Evolutionary conservation across 2,329 filamentous ascomycete species (phyloP), one percentile per base, ranked within the genome.

Genomic region (Aspergillus fumigatiaffinis): DNA sequence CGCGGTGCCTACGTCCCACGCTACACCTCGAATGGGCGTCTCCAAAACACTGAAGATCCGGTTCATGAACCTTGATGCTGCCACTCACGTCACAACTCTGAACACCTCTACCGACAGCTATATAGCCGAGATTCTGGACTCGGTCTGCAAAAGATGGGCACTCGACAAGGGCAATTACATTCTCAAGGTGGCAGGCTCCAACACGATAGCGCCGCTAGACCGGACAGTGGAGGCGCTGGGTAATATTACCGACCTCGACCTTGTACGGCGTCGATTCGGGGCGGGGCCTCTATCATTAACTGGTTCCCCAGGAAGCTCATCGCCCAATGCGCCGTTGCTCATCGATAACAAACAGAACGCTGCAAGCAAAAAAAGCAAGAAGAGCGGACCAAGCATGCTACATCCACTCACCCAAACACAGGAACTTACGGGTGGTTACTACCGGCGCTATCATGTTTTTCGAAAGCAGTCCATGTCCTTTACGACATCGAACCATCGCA

Each of bases 401-500:
- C 77, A 80, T 52, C 75, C 79, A 1, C 71, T 80, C 53, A 73
- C 77, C 1, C 75, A 82, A 63, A 77, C 79, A 57, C 76, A 77
- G 55, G 77, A 80, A 53, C 64, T 79, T 8, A 71, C 76, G 35
- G 77, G 76, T 20, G 77, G 75, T 21, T 79, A 80, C 59, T 86
- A 86, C 71, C 84, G 85, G 56, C 83, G 84, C 32, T 88, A 86
- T 71, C 80, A 83, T 53, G 85, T 88, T 20, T 80, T 82, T 28
- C 82, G 85, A 64, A 87, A 87, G 68, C 84, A 87, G 64, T 82
- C 85, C 28, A 85, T 87, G 76, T 84, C 83, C 2, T 87, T 88
- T 61, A 82, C 84, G 0, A 81, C 82, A 6, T 83, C 82, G 4
- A 84, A 84, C 51, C 81, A 84, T 21, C 80, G 84, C 44, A 83